phyloP scores from a whole-genome alignment of 331 rosid species.

The Malus hybrid region DNA sequence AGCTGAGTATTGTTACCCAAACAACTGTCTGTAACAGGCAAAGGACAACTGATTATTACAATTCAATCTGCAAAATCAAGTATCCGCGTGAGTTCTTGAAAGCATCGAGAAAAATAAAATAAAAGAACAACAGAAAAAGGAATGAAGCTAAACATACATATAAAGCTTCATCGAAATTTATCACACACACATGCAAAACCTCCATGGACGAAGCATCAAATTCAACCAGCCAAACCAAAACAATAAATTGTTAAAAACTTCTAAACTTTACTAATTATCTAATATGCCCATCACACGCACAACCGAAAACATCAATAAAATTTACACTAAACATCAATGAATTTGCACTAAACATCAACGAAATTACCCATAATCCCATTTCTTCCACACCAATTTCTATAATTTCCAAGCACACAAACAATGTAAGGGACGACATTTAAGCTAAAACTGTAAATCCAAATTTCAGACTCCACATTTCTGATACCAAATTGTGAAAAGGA shows the following conservation, averaged over 20 bases:
- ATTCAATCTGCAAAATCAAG: neutral
- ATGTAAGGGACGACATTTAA: neutral
- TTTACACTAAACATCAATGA: too few relatives aligned
- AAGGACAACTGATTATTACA: neutral
- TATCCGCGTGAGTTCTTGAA: neutral
- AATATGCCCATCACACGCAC: too few relatives aligned
- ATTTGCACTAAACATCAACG: neutral
- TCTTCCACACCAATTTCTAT: neutral
- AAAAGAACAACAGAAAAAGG: neutral
- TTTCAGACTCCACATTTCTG: neutral
- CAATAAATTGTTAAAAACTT: too few relatives aligned
- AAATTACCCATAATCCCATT: neutral
- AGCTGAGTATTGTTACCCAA: neutral
- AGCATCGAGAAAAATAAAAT: neutral
- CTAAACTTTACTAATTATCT: too few relatives aligned
- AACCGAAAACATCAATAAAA: too few relatives aligned
- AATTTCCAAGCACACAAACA: neutral
- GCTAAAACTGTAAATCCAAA: neutral
- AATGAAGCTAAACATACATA: neutral
- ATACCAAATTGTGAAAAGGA: neutral
- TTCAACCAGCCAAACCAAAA: neutral
- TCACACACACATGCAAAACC: neutral
- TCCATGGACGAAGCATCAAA: neutral
- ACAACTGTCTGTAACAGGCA: neutral
- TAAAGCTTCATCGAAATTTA: neutral